These are phyloP conservation scores for Geotrichum reessii DNA, from an alignment of 1,139 yeast species.

Conservation along the genomic window DNA sequence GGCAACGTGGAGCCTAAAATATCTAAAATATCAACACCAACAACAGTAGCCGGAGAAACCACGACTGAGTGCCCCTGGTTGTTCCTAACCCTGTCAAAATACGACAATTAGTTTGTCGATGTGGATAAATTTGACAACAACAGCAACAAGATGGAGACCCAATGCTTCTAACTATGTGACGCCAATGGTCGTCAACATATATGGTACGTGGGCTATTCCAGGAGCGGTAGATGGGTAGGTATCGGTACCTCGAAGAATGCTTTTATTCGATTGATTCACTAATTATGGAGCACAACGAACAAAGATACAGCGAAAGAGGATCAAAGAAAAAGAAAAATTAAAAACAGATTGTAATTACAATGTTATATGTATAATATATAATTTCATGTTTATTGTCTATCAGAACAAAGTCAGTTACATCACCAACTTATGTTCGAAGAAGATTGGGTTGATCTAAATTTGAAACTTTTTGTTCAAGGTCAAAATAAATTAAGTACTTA, in stretches of 20 bases:
- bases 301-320: background rate
- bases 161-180: background rate
- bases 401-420: too few relatives aligned
- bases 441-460: too few relatives aligned
- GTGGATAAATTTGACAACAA: background rate
- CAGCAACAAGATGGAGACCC: background rate
- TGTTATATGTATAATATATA: too few relatives aligned
- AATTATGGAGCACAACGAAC: background rate
- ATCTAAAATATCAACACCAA: background rate
- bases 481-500: background rate
- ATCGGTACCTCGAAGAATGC: background rate
- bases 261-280: background rate
- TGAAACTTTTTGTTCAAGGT: too few relatives aligned
- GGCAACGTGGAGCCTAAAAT: slow-evolving; percentile 12
- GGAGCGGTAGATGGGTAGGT: background rate
- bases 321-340: background rate
- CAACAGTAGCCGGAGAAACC: background rate
- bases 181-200: background rate
- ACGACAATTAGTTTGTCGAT: background rate
- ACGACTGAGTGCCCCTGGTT: background rate
- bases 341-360: background rate
- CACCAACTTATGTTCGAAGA: too few relatives aligned
- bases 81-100: background rate
- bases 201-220: background rate
- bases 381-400: too few relatives aligned